Evolutionary conservation across 192 early-diverging fungal genomes (phyloP).

Genomic region (Entophlyctis helioformis): DNA sequence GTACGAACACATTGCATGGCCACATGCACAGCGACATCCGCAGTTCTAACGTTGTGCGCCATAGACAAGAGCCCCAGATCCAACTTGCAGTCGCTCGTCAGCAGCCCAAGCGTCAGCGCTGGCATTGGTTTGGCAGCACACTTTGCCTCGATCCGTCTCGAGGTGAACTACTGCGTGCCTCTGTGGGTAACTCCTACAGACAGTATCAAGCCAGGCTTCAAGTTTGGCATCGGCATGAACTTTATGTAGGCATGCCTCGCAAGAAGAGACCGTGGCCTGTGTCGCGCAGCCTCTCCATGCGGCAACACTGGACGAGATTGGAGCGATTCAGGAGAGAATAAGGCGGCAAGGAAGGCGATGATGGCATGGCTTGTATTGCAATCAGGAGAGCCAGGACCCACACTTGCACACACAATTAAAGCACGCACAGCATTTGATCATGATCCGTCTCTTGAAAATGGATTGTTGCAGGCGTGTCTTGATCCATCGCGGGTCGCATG

Average conservation of each 20-base stretch:
- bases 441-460: too few relatives aligned
- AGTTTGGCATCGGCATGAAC: slow-evolving; percentile 77
- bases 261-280: too few relatives aligned
- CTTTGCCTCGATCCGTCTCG: slow-evolving; percentile 74
- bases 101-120: slow-evolving; percentile 56
- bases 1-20: slow-evolving; percentile 6
- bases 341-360: too few relatives aligned
- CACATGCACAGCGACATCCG: neutral
- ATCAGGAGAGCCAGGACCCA: too few relatives aligned
- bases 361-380: too few relatives aligned
- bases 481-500: too few relatives aligned
- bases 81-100: slow-evolving; percentile 28
- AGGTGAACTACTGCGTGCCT: slow-evolving; percentile 86
- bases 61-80: slow-evolving; percentile 1
- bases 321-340: too few relatives aligned
- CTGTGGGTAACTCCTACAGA: slow-evolving; percentile 19
- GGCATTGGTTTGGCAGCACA: slow-evolving; percentile 79
- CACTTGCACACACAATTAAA: too few relatives aligned
- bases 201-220: slow-evolving; percentile 55
- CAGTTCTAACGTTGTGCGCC: neutral
- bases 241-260: slow-evolving; percentile 56
- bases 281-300: too few relatives aligned
- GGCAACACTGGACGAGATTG: too few relatives aligned
- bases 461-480: too few relatives aligned
- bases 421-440: too few relatives aligned